phyloP scores from a whole-genome alignment of 306 rosid genomes.

The Oxytropis ochrocephala region DNA sequence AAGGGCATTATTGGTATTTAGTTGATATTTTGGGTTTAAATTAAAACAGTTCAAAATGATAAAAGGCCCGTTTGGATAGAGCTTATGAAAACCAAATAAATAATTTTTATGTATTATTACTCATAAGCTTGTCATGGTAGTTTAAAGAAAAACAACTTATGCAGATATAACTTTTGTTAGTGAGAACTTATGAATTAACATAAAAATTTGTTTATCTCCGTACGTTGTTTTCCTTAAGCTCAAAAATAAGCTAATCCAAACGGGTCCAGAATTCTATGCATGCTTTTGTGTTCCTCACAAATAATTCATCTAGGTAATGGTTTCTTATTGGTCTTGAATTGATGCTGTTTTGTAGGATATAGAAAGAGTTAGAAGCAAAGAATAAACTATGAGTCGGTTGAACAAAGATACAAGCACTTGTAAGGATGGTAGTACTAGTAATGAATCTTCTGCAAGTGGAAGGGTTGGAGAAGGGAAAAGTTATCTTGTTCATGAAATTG shows the following conservation, averaged over 20 bases:
- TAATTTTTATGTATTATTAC: too few species aligned
- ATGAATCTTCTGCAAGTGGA: constrained; percentile 21
- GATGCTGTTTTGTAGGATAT: constrained; percentile 26
- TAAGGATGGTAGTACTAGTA: constrained; percentile 9
- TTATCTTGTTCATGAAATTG: constrained; percentile 49
- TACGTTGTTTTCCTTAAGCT: too few species aligned
- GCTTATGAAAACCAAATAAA: too few species aligned
- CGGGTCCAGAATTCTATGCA: neutral
- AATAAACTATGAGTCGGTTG: constrained; percentile 35
- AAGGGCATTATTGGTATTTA: neutral
- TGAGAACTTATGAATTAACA: too few species aligned
- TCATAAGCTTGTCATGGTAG: too few species aligned
- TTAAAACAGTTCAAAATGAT: neutral
- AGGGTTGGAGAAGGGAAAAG: constrained; percentile 9
- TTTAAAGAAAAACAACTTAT: too few species aligned
- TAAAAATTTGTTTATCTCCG: too few species aligned
- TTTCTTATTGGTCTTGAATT: neutral
- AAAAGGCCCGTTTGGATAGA: too few species aligned
- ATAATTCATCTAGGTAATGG: neutral
- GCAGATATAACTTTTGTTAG: too few species aligned
- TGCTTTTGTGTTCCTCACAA: neutral
- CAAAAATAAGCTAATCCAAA: too few species aligned
- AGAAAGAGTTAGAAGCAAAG: neutral
- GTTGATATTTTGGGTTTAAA: constrained; percentile 1
- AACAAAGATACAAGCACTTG: constrained; percentile 25